Percentiles rank a stretch among this genome's conserved stretches.
phyloP scores from a whole-genome alignment of 2,329 filamentous ascomycete genomes.

The Aspergillus tamarii region DNA sequence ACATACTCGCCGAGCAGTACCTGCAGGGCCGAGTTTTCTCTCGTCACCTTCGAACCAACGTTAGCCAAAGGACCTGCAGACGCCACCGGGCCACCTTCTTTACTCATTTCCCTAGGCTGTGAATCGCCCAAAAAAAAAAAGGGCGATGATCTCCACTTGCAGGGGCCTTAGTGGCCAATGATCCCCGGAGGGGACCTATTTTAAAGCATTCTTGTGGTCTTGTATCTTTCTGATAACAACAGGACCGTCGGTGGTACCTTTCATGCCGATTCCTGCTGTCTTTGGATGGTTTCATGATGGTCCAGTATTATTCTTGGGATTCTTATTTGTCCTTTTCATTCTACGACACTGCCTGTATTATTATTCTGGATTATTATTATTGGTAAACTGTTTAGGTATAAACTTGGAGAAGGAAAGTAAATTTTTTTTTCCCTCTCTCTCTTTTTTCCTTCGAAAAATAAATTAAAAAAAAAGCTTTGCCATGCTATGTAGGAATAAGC shows the following conservation, averaged over 20 bases:
- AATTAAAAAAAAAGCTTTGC: not conserved
- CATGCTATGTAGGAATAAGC: slow-evolving; percentile 1
- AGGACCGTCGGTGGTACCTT: slow-evolving; percentile 1
- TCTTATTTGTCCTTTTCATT: not conserved
- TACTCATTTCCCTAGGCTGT: not conserved
- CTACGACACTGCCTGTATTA: not conserved
- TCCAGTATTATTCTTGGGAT: not conserved
- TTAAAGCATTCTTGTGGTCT: slow-evolving; percentile 7
- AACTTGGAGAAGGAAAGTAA: too few species aligned
- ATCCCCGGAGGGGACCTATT: not conserved
- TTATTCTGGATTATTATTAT: not conserved
- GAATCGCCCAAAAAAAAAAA: not conserved
- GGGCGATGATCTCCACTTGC: slow-evolving; percentile 4
- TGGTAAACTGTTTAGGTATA: too few species aligned
- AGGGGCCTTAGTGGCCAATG: slow-evolving; percentile 3
- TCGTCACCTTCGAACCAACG: not conserved
- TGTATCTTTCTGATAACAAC: slow-evolving; percentile 7
- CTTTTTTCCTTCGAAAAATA: not conserved
- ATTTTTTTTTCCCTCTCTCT: too few species aligned
- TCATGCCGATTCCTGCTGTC: slow-evolving; percentile 2
- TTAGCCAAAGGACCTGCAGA: slow-evolving; percentile 5
- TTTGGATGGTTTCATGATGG: slow-evolving; percentile 4
- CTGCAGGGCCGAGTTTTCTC: not conserved
- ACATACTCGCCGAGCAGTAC: not conserved
- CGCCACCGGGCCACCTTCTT: not conserved